Percentiles rank a stretch among this genome's conserved stretches.
Evolutionary conservation across 2,329 filamentous ascomycete genomes (phyloP).

Genomic region (Hymenoscyphus fructigenus): DNA sequence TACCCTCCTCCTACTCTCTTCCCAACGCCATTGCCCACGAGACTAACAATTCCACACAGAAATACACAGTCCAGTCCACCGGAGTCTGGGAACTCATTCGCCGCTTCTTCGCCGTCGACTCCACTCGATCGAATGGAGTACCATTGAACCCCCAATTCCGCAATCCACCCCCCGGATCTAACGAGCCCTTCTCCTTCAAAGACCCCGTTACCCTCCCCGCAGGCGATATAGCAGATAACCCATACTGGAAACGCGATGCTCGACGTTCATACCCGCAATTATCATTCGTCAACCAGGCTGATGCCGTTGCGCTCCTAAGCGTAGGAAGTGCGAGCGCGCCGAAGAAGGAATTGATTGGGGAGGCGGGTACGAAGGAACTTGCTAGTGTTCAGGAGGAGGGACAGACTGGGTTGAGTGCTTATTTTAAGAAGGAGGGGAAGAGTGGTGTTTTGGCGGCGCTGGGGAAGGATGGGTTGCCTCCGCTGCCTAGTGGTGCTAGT

Average conservation of each 20-base stretch:
- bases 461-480: constrained; percentile 77
- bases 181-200: constrained; percentile 70
- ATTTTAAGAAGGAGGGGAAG: constrained; percentile 65
- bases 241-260: constrained; percentile 93
- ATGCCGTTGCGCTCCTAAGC: constrained; percentile 80
- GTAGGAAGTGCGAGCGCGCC: constrained; percentile 80
- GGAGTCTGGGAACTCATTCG: constrained; percentile 88
- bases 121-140: constrained; percentile 85
- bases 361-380: constrained; percentile 70
- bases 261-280: constrained; percentile 79
- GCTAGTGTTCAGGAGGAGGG: constrained; percentile 75
- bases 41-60: constrained; percentile 52
- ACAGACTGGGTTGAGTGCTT: constrained; percentile 68
- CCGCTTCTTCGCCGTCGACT: constrained; percentile 74
- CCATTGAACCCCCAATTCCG: constrained; percentile 93
- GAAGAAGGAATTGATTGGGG: constrained; percentile 79
- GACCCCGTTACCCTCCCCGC: constrained; percentile 84
- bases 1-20: constrained; percentile 8
- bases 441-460: constrained; percentile 58
- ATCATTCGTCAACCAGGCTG: constrained; percentile 77
- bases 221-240: constrained; percentile 84
- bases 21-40: constrained; percentile 16
- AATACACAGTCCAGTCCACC: constrained; percentile 90
- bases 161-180: constrained; percentile 74
- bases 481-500: constrained; percentile 68